These are phyloP conservation scores for Tolypocladium cylindrosporum DNA, from an alignment of 2,329 filamentous ascomycete species.

Conservation along the genomic window DNA sequence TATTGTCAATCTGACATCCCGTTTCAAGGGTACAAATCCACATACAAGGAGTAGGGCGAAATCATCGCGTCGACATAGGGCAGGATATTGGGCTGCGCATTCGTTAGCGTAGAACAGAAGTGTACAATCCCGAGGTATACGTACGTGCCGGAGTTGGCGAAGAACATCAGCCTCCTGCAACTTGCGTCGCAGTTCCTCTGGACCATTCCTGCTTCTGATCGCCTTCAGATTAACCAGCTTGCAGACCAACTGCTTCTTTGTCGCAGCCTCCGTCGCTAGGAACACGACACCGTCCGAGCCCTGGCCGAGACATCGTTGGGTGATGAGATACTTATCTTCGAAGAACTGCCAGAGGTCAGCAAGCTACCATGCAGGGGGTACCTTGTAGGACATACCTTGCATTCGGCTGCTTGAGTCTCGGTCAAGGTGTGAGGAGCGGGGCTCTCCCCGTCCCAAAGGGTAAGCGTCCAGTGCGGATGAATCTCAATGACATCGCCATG, in stretches of 20 bases:
- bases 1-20: neutral
- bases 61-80: slow-evolving; percentile 39
- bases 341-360: slow-evolving; percentile 15
- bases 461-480: slow-evolving; percentile 26
- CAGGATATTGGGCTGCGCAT: slow-evolving; percentile 42
- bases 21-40: neutral
- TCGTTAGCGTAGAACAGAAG: slow-evolving; percentile 4
- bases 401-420: slow-evolving; percentile 20
- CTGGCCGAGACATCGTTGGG: slow-evolving; percentile 24
- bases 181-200: slow-evolving; percentile 24
- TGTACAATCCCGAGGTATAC: slow-evolving; percentile 8
- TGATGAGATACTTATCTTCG: slow-evolving; percentile 21
- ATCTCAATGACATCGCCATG: slow-evolving; percentile 39
- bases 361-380: neutral
- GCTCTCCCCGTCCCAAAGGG: slow-evolving; percentile 17
- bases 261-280: slow-evolving; percentile 33
- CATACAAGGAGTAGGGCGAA: slow-evolving; percentile 37
- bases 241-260: slow-evolving; percentile 54
- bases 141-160: slow-evolving; percentile 42
- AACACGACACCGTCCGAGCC: slow-evolving; percentile 27
- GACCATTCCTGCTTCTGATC: slow-evolving; percentile 13
- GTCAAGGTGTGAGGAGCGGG: slow-evolving; percentile 16
- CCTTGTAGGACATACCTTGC: slow-evolving; percentile 14
- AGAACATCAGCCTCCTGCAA: slow-evolving; percentile 43
- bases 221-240: slow-evolving; percentile 49